Conservation (phyloP, 108 stramenopile species). For the Cyclostephanos tholiformis region DNA sequence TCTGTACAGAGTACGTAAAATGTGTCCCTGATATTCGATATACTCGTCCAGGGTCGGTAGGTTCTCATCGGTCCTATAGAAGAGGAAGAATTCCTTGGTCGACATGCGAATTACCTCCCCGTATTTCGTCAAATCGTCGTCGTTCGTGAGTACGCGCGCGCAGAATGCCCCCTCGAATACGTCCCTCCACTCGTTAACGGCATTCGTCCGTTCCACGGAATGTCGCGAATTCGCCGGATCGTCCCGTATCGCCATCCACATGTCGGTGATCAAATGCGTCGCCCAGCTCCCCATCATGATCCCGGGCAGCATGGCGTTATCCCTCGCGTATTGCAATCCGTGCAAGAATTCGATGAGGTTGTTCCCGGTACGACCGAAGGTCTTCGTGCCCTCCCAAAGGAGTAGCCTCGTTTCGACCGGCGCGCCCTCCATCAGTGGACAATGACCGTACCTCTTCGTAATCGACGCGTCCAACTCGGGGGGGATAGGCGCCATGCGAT, state of each 20-base stretch:
- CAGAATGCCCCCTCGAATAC: constrained; percentile 35
- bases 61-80: background rate
- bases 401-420: background rate
- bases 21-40: constrained; percentile 31
- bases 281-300: constrained; percentile 36
- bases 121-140: constrained; percentile 12
- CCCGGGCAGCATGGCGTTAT: constrained; percentile 26
- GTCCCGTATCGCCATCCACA: constrained; percentile 42
- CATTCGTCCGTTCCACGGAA: background rate
- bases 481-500: background rate
- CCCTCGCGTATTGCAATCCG: constrained; percentile 42
- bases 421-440: background rate
- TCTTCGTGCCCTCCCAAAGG: background rate
- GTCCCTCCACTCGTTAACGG: constrained; percentile 20
- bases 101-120: constrained; percentile 18
- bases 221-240: background rate
- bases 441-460: background rate
- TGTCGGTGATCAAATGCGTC: constrained; percentile 28
- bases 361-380: constrained; percentile 3
- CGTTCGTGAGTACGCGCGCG: constrained; percentile 7
- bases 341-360: constrained; percentile 45
- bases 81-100: constrained; percentile 22
- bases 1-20: constrained; percentile 35
- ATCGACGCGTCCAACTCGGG: background rate
- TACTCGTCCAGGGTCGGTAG: constrained; percentile 16